Base-by-base conservation (phyloP, 1,139 yeast genomes). In the Barnettozyma hawaiiensis region DNA sequence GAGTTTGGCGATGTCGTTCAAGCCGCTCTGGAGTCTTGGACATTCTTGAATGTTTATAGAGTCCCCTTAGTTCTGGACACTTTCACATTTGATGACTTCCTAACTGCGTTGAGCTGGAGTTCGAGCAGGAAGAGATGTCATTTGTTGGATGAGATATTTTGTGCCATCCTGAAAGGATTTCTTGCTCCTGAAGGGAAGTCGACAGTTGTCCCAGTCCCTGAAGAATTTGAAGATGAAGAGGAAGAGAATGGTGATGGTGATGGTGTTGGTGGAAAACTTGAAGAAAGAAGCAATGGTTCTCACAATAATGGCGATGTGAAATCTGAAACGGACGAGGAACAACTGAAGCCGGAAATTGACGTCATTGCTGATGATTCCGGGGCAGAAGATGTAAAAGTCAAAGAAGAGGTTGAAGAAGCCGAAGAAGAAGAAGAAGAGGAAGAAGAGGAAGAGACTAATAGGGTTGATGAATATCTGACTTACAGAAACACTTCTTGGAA, bases 71-170 rank as follows among this genome's bases (percentile, higher is more conserved):
- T 73, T 14, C 66, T 86, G 18, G 90, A 83, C 56, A 76, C 85
- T 0, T 82, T 85, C 52, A 81, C 94, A 0, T 84, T 83, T 65
- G 95, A 86, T 61, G 94, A 85, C 57, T 84, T 79, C 55, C 59
- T 83, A 5, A 77, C 76, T 46, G 80, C 84, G 2, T 66, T 86
- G 65, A 71, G 71, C 11, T 76, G 84, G 84, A 64, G 63, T 41
- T 49, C 42, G 57, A 62, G 32, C 70, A 71, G 37, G 20, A 58
- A 64, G 11, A 70, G 72, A 10, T 80, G 87, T 54, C 74, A 70
- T 22, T 60, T 85, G 39, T 60, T 85, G 37, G 78, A 81, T 53
- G 95, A 84, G 61, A 72, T 86, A 7, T 85, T 83, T 67, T 82
- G 95, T 60, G 73, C 85, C 7, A 64, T 76, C 7, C 59, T 80